Base-by-base conservation (phyloP, 1,139 yeast genomes). In the Taphrina betulina region DNA sequence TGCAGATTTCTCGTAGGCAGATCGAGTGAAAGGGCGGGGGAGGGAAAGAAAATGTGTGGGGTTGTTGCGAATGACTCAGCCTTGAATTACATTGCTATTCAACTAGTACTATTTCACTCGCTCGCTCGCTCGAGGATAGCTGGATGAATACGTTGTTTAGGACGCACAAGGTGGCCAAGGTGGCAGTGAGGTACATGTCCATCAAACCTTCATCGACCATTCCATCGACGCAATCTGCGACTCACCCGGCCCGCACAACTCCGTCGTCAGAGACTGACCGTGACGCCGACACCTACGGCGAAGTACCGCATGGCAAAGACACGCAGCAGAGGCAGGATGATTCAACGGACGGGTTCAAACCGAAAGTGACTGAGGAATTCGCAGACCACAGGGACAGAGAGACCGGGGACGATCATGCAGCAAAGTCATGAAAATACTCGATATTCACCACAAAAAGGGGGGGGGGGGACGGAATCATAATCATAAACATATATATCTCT, bases 241-340 rank as follows among this genome's bases (percentile, higher is more conserved):
- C 29, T n/a, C 48, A 43, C 17, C 48, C 48, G 20, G 24, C 36
- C 10, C 28, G 38, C 8, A 19, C 48, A 2, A 43, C 48, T 4
- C 48, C 48, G 10, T 19, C 48, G n/a, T 5, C 26, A 5, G 38
- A 20, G 19, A 33, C 12, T 12, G 38, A 43, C 5, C 5, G 19
- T 4, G 48, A 43, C n/a, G 26, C 14, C 36, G 48, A 43, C 19
- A 43, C 48, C 16, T 43, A 43, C 19, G 38, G 48, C 24, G 38
- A 43, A 22, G 38, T 43, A 5, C 48, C 48, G 8, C 24, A 12
- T 19, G 48, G 48, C 28, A 16, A 37, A 5, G 38, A 43, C 12
- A 29, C 24, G 8, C 48, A 43, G 20, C 48, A 31, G 17, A 29
- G 38, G 28, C n/a, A n/a, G n/a, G n/a, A n/a, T n/a, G 20, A 14